Evolutionary conservation across 1,139 yeast species (phyloP), one percentile per base, ranked within the genome.

Genomic region (Debaryomycetaceae sp.): DNA sequence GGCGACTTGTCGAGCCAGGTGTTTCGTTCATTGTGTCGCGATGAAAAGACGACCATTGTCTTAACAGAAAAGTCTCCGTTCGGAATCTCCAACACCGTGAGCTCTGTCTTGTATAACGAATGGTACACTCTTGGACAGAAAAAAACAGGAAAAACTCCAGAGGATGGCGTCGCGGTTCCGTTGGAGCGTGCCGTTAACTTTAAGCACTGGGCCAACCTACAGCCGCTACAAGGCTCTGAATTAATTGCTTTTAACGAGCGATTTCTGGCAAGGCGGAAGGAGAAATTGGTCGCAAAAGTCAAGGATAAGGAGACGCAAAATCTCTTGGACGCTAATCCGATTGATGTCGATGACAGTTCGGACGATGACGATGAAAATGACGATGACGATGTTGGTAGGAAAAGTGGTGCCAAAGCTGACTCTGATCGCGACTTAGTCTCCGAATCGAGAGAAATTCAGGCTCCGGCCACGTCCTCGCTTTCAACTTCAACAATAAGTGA

Each of bases 31-130:
- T 47, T 82, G 21, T 78, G 92, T 45, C 61, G 63, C 16, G 74
- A 72, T 41, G 80, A 76, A 23, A 69, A 68, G 31, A 77, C 81
- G 2, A 73, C 93, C 0, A 63, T 86, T 2, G 59, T 87, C 3
- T 49, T 90, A 32, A 85, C 96, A 0, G 93, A 85, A 42, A 70
- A 71, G 39, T 45, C 58, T 5, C 51, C 55, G 15, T 52, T 49
- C 34, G 59, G 57, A 4, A 27, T 36, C 6, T 53, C 49, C 20
- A 36, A 48, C 24, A 49, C 53, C 19, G 45, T 62, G 13, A 53
- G 55, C 31, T 38, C 56, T 3, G 44, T 44, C 30, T 45, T 87
- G 27, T 74, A 68, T 44, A 51, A 57, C 4, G 63, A 66, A 30
- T 85, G 95, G 95, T 57, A 55, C 32, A 43, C 49, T 7, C 49